These are phyloP conservation scores for Talaromyces sp. DNA, from an alignment of 2,329 filamentous ascomycete genomes.

Conservation along the genomic window DNA sequence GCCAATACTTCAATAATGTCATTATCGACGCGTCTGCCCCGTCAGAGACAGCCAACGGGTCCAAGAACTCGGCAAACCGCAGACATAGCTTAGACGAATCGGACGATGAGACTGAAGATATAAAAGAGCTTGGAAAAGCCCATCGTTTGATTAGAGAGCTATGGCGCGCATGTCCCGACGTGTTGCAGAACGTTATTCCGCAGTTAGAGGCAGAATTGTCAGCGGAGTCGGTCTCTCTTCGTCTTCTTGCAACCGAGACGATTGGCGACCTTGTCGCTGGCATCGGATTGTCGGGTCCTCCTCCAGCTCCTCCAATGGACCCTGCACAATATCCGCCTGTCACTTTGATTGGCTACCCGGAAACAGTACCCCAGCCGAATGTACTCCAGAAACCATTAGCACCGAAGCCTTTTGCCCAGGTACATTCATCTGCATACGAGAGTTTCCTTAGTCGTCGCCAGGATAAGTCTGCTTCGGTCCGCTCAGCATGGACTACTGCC, in stretches of 20 bases:
- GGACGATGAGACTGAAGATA: conserved; percentile 73
- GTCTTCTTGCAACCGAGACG: conserved; percentile 85
- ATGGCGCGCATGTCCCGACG: conserved; percentile 84
- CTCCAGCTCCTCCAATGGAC: conserved; percentile 68
- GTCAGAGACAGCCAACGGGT: conserved; percentile 51
- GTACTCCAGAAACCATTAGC: conserved; percentile 79
- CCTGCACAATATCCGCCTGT: conserved; percentile 77
- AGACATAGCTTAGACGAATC: conserved; percentile 56
- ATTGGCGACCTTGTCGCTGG: conserved; percentile 92
- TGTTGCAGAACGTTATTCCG: conserved; percentile 88
- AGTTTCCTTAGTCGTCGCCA: conserved; percentile 80
- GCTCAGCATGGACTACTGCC: conserved; percentile 80
- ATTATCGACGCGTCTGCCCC: conserved; percentile 79
- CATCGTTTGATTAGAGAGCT: conserved; percentile 86
- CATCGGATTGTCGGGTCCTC: conserved; percentile 85
- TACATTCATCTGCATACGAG: conserved; percentile 73
- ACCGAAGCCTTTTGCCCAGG: conserved; percentile 83
- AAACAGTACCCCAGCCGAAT: conserved; percentile 52
- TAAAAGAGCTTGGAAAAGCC: conserved; percentile 84
- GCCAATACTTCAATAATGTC: conserved; percentile 95
- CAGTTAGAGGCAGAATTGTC: conserved; percentile 89
- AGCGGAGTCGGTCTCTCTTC: conserved; percentile 82
- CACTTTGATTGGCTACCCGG: conserved; percentile 43
- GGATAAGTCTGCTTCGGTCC: conserved; percentile 79
- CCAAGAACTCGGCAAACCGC: conserved; percentile 38